Base-by-base conservation (phyloP, 2,329 filamentous ascomycete species). In the Epichloe festucae region DNA sequence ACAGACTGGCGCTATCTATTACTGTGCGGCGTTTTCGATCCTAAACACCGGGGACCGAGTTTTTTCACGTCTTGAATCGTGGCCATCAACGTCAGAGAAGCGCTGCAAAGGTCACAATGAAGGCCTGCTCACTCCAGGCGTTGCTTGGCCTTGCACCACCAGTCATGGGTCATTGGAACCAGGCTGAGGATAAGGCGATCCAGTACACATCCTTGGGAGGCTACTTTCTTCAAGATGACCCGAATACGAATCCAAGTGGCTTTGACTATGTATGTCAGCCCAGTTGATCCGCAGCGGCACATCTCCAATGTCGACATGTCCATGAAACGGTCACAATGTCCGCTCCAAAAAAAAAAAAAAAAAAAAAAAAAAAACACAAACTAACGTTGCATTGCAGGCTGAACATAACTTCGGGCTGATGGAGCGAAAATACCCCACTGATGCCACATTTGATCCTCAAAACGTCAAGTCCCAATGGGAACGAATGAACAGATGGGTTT, bases 341-440 rank as follows among this genome's bases (percentile, higher is more conserved):
- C n/a, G 4, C 7, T 31, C 11, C 4, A 34, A 27, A 8, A 27
- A 27, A 31, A 2, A 17, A 27, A 27, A 31, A 2, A 17, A 11
- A 21, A 3, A 21, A 1, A 5, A 23, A 6, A 23, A 6, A 23
- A 17, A 34, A 12, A 15, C 34, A 11, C 6, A 34, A 7, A 34
- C 34, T 48, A 8, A 48, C 27, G 3, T 11, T 4, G 3, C n/a
- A 51, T 12, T 4, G 19, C 53, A 84, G 79, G 78, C 74, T 27
- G 66, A 72, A 34, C 69, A 68, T 52, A 85, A 85, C 67, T 84
- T 84, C 60, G 84, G 84, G 31, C 70, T 87, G 21, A 73, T 87
- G 55, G 74, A 84, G 59, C 74, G 75, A 46, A 73, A 74, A 1
- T 85, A 85, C 60, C 70, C 76, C 5, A 77, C 74, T 1, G 80